Evolutionary conservation across 1,284 basidiomycete species (phyloP), one percentile per base, ranked within the genome.

Genomic region (Cerioporus squamosus): DNA sequence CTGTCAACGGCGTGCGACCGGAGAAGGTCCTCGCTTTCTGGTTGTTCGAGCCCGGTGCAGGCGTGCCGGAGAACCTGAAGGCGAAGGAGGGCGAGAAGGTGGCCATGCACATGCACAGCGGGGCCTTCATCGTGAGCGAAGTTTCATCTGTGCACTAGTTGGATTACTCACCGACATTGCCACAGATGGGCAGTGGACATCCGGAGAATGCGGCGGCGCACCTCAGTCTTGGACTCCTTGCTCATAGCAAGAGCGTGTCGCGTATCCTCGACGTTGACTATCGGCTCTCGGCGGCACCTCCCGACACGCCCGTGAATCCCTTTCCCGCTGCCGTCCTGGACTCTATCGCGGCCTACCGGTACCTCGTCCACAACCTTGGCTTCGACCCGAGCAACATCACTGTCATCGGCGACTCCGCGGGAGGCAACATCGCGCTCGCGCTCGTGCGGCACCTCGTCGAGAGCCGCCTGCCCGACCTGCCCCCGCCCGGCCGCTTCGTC

Each of bases 331-430:
- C 86, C 14, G 75, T 90, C 1, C 69, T 89, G 5, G 87, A 91
- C 63, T 83, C 82, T 0, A 74, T 88, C 17, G 79, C 85, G 1
- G 83, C 82, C 0, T 90, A 88, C 68, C 73, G 78, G 55, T 85
- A 88, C 66, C 80, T 89, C 14, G 76, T 87, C 31, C 55, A 68
- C 22, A 65, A 65, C 2, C 68, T 78, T 33, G 73, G 74, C 0
- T 77, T 81, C 52, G 54, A 66, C 3, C 74, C 78, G 17, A 61
- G 70, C 14, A 75, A 84, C 63, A 86, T 93, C 62, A 76, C 89
- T 46, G 48, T 93, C 15, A 78, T 76, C 17, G 90, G 90, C 1
- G 89, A 93, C 68, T 87, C 85, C 17, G 88, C 89, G 0, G 91
- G 90, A 1, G 90, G 81, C 1, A 89, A 90, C 68, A 77, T 91